Percentiles rank a stretch among this genome's conserved stretches.
Evolutionary conservation across 1,284 basidiomycete genomes (phyloP).

Genomic region (Kwoniella shivajii): DNA sequence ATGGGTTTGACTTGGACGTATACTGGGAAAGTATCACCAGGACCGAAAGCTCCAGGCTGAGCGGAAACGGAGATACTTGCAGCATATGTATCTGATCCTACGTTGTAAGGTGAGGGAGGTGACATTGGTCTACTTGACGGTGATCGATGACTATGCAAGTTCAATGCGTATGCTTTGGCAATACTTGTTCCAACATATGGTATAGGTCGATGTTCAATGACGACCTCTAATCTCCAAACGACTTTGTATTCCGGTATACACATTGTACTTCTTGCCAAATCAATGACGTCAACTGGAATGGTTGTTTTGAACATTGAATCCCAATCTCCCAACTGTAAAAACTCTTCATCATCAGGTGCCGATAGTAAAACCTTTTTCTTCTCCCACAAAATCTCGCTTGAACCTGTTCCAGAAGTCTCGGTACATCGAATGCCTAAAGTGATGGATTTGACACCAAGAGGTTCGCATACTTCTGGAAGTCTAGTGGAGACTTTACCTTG

Average conservation of each 20-base stretch:
- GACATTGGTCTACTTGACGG: slow-evolving; percentile 30
- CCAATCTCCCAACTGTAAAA: slow-evolving; percentile 32
- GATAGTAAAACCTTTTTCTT: slow-evolving; percentile 26
- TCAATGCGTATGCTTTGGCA: slow-evolving; percentile 31
- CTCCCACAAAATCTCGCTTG: slow-evolving; percentile 31
- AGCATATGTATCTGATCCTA: slow-evolving; percentile 25
- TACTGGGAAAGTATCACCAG: slow-evolving; percentile 33
- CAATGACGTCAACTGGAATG: slow-evolving; percentile 35
- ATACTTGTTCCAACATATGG: slow-evolving; percentile 38
- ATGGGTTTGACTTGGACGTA: slow-evolving; percentile 32
- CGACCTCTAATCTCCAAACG: slow-evolving; percentile 42
- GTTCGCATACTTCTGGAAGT: slow-evolving; percentile 22
- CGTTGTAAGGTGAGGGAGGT: slow-evolving; percentile 25
- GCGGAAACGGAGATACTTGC: slow-evolving; percentile 29
- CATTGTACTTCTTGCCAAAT: slow-evolving; percentile 28
- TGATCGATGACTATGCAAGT: slow-evolving; percentile 33
- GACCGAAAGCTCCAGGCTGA: slow-evolving; percentile 38
- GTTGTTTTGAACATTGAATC: slow-evolving; percentile 29
- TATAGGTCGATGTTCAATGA: slow-evolving; percentile 45
- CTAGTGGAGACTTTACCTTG: slow-evolving; percentile 29
- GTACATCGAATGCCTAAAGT: slow-evolving; percentile 32
- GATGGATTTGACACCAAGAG: slow-evolving; percentile 32
- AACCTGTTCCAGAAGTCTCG: slow-evolving; percentile 21
- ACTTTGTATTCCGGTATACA: slow-evolving; percentile 41
- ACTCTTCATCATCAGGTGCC: slow-evolving; percentile 26